phyloP scores from a whole-genome alignment of 2,329 filamentous ascomycete species.

The Coleophoma eucalyptorum region DNA sequence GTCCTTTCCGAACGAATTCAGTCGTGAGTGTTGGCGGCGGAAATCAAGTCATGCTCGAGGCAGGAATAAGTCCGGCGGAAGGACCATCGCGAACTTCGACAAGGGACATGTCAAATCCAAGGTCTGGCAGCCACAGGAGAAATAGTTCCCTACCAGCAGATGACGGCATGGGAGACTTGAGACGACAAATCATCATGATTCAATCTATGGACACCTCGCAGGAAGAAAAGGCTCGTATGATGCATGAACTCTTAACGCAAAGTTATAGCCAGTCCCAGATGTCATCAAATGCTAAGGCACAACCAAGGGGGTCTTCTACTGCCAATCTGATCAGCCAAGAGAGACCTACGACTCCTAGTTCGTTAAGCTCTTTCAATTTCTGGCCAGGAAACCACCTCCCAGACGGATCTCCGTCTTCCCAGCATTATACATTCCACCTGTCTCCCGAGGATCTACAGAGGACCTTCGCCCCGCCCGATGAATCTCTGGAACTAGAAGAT shows the following conservation, averaged over 20 bases:
- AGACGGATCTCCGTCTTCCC: slow-evolving; percentile 13
- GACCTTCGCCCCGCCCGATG: slow-evolving; percentile 58
- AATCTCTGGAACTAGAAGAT: slow-evolving; percentile 41
- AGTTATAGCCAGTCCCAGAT: slow-evolving; percentile 51
- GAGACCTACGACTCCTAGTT: slow-evolving; percentile 37
- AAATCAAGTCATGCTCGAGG: slow-evolving; percentile 4
- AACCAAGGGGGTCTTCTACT: slow-evolving; percentile 14
- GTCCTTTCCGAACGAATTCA: slow-evolving; percentile 18
- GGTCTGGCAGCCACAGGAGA: slow-evolving; percentile 12
- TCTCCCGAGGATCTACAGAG: slow-evolving; percentile 60
- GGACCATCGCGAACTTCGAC: slow-evolving; percentile 18
- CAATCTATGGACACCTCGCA: slow-evolving; percentile 56
- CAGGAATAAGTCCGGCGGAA: slow-evolving; percentile 18
- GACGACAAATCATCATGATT: slow-evolving; percentile 65
- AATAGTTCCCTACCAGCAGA: slow-evolving; percentile 55
- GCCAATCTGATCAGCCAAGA: slow-evolving; percentile 32
- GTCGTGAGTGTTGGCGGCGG: slow-evolving; percentile 9
- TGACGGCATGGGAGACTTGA: slow-evolving; percentile 70
- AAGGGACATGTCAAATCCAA: slow-evolving; percentile 9
- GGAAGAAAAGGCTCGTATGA: slow-evolving; percentile 64
- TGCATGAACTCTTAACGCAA: slow-evolving; percentile 69
- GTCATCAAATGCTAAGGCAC: slow-evolving; percentile 21
- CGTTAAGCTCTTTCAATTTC: slow-evolving; percentile 52
- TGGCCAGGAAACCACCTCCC: slow-evolving; percentile 44
- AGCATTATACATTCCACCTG: slow-evolving; percentile 40